These are phyloP conservation scores for Magnaporthales sp. DNA, from an alignment of 2,329 filamentous ascomycete species.

Conservation along the genomic window DNA sequence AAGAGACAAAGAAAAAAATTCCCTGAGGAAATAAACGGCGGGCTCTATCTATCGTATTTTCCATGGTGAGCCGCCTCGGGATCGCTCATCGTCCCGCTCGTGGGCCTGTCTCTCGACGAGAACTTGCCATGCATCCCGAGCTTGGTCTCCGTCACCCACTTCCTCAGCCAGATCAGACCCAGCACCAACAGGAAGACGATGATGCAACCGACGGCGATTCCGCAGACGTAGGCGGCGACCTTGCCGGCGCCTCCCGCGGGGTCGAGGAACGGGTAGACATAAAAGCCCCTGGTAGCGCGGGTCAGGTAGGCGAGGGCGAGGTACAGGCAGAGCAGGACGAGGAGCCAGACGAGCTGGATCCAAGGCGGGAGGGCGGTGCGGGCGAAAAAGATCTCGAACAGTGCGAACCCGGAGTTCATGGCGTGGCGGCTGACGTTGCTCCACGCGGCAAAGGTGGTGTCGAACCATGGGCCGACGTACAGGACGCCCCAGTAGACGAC, in stretches of 20 bases:
- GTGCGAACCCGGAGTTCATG: constrained; percentile 63
- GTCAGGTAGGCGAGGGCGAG: constrained; percentile 68
- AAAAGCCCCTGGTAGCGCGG: constrained; percentile 59
- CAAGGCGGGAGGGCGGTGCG: constrained; percentile 54
- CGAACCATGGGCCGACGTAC: constrained; percentile 42
- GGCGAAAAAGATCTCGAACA: constrained; percentile 66
- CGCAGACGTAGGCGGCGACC: constrained; percentile 57
- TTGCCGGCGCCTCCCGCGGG: constrained; percentile 36
- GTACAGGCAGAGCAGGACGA: constrained; percentile 65
- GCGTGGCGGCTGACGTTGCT: constrained; percentile 65
- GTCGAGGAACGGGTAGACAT: constrained; percentile 74
- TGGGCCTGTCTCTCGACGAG: constrained; percentile 1
- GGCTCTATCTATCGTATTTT: neutral
- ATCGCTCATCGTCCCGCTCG: neutral
- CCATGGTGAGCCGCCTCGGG: neutral
- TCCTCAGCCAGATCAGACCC: constrained; percentile 39
- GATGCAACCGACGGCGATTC: constrained; percentile 42
- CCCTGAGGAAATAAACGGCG: no score
- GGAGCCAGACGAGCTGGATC: constrained; percentile 57
- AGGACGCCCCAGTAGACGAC: constrained; percentile 62
- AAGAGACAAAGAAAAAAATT: neutral
- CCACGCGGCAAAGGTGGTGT: constrained; percentile 45
- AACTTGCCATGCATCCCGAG: constrained; percentile 31
- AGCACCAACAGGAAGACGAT: constrained; percentile 45
- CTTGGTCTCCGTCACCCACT: constrained; percentile 39